Conservation (phyloP, 129 eudicot species). For the Scalesia atractyloides region DNA sequence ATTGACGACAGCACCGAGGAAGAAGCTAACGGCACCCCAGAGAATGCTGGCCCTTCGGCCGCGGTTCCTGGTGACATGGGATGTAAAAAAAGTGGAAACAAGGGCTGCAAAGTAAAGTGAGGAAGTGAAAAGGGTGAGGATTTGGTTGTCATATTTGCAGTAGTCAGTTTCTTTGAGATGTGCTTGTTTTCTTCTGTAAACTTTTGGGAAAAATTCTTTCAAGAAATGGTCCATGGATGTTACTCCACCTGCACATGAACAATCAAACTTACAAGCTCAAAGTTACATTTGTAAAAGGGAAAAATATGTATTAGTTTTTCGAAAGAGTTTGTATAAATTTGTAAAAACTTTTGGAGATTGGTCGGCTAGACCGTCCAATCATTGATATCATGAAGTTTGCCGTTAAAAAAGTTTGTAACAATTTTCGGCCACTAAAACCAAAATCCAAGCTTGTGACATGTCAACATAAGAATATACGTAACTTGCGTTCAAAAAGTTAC, state of each 20-base stretch:
- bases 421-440: too few relatives aligned
- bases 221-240: slow-evolving; percentile 92
- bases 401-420: too few relatives aligned
- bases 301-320: too few relatives aligned
- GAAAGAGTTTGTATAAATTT: too few relatives aligned
- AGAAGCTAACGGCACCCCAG: slow-evolving; percentile 76
- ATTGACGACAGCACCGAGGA: slow-evolving; percentile 63
- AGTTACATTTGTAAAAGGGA: too few relatives aligned
- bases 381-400: too few relatives aligned
- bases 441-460: too few relatives aligned
- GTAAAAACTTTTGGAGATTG: too few relatives aligned
- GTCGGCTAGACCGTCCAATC: too few relatives aligned
- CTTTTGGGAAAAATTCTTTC: slow-evolving; percentile 69
- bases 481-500: too few relatives aligned
- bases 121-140: slow-evolving; percentile 86
- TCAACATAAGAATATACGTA: too few relatives aligned
- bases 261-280: neutral
- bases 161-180: slow-evolving; percentile 83
- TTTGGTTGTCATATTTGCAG: slow-evolving; percentile 83
- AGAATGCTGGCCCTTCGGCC: slow-evolving; percentile 81
- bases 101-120: slow-evolving; percentile 82
- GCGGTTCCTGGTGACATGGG: slow-evolving; percentile 60
- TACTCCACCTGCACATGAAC: slow-evolving; percentile 72
- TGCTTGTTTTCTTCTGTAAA: slow-evolving; percentile 65
- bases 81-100: slow-evolving; percentile 71